Evolutionary conservation across 495 filamentous ascomycete genomes (phyloP).

Genomic region (Tricharina praecox): DNA sequence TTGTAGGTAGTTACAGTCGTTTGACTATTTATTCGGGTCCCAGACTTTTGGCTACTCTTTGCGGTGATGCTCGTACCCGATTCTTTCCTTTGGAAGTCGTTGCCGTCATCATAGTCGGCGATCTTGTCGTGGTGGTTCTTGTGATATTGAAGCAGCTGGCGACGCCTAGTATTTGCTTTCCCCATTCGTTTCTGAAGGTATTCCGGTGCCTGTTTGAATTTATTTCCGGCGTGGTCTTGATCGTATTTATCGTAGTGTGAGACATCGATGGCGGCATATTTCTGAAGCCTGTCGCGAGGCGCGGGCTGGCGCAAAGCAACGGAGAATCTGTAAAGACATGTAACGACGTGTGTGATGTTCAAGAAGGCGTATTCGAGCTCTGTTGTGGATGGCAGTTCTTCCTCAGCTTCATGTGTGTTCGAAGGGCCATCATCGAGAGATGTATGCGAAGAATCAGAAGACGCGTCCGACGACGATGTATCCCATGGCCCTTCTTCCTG

Average conservation of each 20-base stretch:
- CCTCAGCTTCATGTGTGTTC: no score
- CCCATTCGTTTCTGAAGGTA: constrained; percentile 26
- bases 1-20: no score
- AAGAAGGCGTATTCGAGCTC: constrained; percentile 11
- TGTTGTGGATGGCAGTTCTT: no score
- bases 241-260: constrained; percentile 28
- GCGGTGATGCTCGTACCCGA: neutral
- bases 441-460: no score
- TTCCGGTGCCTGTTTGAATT: neutral
- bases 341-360: constrained; percentile 12
- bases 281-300: constrained; percentile 22
- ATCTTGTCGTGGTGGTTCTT: constrained; percentile 16
- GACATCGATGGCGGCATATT: constrained; percentile 24
- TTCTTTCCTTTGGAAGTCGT: neutral
- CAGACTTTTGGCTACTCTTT: neutral
- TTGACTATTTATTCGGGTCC: neutral
- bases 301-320: constrained; percentile 19
- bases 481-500: no score
- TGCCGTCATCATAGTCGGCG: no score
- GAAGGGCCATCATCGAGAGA: no score
- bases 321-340: constrained; percentile 14
- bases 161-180: constrained; percentile 26
- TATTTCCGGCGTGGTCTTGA: constrained; percentile 15
- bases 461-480: no score
- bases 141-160: constrained; percentile 18